Evolutionary conservation across 108 stramenopile species (phyloP), one percentile per base, ranked within the genome.

Genomic region (Thalassiosira profunda): DNA sequence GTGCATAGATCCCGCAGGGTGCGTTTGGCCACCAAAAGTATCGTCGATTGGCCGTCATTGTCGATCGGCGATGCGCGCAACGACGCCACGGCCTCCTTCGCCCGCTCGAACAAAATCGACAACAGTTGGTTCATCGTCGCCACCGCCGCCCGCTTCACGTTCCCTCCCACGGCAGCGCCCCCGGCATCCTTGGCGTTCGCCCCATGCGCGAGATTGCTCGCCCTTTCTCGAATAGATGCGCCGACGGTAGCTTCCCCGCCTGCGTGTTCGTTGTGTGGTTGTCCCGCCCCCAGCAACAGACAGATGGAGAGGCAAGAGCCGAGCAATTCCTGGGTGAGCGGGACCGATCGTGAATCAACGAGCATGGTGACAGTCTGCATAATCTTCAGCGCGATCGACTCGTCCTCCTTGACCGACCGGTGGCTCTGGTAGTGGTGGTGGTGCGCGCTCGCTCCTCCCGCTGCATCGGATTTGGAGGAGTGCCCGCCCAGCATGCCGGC

Each of bases 351-450:
- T 14, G 82, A 83, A 56, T 73, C 81, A 7, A 69, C 76, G 46
- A 82, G 40, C 61, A 83, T 79, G 4, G 76, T 74, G 6, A 79
- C 52, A 1, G 77, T 83, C 34, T 71, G 75, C 56, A 83, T 59
- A 21, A 83, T 64, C 38, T 74, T 78, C 6, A 79, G 37, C 0
- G 73, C 58, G 20, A 83, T 60, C 33, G 63, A 72, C 58, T 83
- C 51, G 58, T 83, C 82, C 51, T 83, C 82, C 34, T 77, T 71
- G 40, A 48, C 53, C n/a, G 81, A 34, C 14, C 76, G 63, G 46
- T 67, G 40, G 35, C 44, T 31, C 33, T 40, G 56, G 43, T 28
- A 48, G 38, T 70, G 34, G 21, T 59, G 58, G 30, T 54, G n/a
- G 17, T 65, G 52, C 29, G 51, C 29, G 34, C 33, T 15, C 17